phyloP scores from a whole-genome alignment of 768 basidiomycete genomes.

The Suillus clintonianus region DNA sequence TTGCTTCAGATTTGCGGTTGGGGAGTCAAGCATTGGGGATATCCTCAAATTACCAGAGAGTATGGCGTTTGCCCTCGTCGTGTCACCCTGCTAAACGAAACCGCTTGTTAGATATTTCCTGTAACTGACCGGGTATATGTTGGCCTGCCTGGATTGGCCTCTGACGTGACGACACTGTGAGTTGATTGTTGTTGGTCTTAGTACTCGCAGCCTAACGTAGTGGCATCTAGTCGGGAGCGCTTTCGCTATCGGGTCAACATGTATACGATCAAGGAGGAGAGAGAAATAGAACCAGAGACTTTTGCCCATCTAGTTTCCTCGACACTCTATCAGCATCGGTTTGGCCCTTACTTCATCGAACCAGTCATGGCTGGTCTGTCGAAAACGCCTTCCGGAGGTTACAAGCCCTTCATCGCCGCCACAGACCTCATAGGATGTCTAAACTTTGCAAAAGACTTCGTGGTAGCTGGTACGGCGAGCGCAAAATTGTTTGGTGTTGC shows the following conservation, averaged over 20 bases:
- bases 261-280: slow-evolving; percentile 99
- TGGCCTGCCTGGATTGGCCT: slow-evolving; percentile 90
- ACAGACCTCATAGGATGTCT: slow-evolving; percentile 94
- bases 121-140: slow-evolving; percentile 90
- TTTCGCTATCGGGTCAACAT: slow-evolving; percentile 96
- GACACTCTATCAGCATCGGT: slow-evolving; percentile 93
- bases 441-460: slow-evolving; percentile 95
- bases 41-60: slow-evolving; percentile 94
- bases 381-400: slow-evolving; percentile 66
- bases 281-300: slow-evolving; percentile 93
- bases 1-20: slow-evolving; percentile 91
- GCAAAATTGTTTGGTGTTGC: slow-evolving; percentile 95
- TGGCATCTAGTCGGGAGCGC: slow-evolving; percentile 67
- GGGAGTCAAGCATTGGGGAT: slow-evolving; percentile 87
- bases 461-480: slow-evolving; percentile 91
- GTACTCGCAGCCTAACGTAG: slow-evolving; percentile 4
- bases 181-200: slow-evolving; percentile 20
- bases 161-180: slow-evolving; percentile 91
- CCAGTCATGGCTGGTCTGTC: slow-evolving; percentile 94
- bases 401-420: slow-evolving; percentile 92
- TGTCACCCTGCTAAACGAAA: slow-evolving; percentile 14
- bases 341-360: slow-evolving; percentile 95
- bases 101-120: slow-evolving; percentile 77
- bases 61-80: slow-evolving; percentile 30
- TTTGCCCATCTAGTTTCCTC: slow-evolving; percentile 95